A percentile compares a stretch with the other conserved stretches of the same genome.
phyloP scores from a whole-genome alignment of 148 eudicot genomes.

The Amaranthus palmeri region DNA sequence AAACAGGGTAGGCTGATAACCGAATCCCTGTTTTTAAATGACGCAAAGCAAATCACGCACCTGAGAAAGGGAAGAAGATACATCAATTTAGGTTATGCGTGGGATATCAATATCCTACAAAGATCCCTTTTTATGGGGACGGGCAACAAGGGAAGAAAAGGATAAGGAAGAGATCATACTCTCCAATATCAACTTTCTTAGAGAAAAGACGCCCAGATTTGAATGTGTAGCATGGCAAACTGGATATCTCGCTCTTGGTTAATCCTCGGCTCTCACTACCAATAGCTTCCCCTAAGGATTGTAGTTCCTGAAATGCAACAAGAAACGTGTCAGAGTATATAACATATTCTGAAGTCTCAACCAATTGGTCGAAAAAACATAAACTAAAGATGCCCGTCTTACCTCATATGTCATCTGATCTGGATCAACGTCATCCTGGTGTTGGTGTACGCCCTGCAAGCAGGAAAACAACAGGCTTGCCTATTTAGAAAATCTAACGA shows the following conservation, averaged over 20 bases:
- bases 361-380: too few species aligned
- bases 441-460: conserved; percentile 34
- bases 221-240: conserved; percentile 58
- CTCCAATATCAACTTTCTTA: conserved; percentile 41
- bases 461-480: conserved; percentile 9
- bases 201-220: conserved; percentile 49
- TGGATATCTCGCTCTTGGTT: conserved; percentile 51
- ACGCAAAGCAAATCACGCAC: conserved; percentile 62
- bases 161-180: conserved; percentile 40
- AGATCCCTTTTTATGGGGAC: neutral
- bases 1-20: conserved; percentile 64
- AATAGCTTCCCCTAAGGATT: conserved; percentile 55
- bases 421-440: conserved; percentile 54
- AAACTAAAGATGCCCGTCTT: neutral
- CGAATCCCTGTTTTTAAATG: conserved; percentile 40
- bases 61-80: conserved; percentile 25
- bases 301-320: conserved; percentile 49
- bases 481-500: neutral
- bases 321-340: neutral
- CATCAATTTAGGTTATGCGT: neutral
- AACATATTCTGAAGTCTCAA: too few species aligned
- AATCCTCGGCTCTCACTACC: conserved; percentile 71
- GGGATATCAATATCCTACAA: neutral
- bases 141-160: neutral
- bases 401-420: conserved; percentile 76